phyloP scores from a whole-genome alignment of 768 basidiomycete genomes.

The Pleurotus tuoliensis region DNA sequence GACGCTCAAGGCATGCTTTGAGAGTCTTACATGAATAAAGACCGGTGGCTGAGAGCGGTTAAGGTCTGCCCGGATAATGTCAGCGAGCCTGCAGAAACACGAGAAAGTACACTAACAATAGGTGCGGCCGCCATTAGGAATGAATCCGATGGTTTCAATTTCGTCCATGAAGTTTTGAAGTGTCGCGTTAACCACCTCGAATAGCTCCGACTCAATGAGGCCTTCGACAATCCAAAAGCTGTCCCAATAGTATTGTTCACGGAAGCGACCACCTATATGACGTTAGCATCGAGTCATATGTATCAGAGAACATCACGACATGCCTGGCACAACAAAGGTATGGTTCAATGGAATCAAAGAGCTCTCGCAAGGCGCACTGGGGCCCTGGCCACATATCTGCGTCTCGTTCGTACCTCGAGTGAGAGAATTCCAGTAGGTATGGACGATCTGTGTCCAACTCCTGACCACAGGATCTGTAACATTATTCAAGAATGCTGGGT shows the following conservation, averaged over 20 bases:
- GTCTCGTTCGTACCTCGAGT: conserved; percentile 72
- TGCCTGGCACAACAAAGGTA: conserved; percentile 86
- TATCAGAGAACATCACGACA: no score
- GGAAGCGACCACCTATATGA: conserved; percentile 60
- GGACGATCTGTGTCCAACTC: conserved; percentile 75
- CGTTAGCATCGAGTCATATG: no score
- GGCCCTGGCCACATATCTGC: conserved; percentile 50
- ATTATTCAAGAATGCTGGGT: conserved; percentile 66
- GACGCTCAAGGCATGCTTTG: not conserved
- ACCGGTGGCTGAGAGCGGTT: conserved; percentile 92
- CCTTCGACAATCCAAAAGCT: conserved; percentile 90
- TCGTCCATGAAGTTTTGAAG: conserved; percentile 96
- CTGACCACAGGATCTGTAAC: conserved; percentile 66
- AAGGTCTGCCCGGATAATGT: conserved; percentile 46
- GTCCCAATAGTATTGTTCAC: conserved; percentile 73
- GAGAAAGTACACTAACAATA: conserved; percentile 53
- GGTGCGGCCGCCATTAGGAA: conserved; percentile 91
- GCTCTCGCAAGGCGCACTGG: conserved; percentile 65
- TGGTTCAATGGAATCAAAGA: conserved; percentile 87
- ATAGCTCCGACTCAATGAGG: conserved; percentile 76
- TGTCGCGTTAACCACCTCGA: conserved; percentile 67
- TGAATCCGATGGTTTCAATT: conserved; percentile 78
- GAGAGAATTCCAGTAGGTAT: conserved; percentile 81
- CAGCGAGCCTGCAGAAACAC: not conserved
- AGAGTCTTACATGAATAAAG: conserved; percentile 63